phyloP scores from a whole-genome alignment of 345 rosid species.

The Euphorbia pulcherrima region DNA sequence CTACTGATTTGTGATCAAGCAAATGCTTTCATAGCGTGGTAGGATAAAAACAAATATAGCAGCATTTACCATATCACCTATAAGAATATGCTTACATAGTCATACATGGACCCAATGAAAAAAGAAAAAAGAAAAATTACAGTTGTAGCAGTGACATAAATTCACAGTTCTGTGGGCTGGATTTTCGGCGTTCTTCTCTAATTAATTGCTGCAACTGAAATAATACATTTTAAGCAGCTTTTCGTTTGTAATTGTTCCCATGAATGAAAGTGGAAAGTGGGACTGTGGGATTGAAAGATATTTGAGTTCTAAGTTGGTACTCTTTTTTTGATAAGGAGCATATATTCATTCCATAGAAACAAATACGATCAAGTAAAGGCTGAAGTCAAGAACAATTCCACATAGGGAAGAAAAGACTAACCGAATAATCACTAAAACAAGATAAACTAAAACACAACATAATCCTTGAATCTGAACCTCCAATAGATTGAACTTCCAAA shows the following conservation, averaged over 20 bases:
- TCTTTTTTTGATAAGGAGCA: too few species aligned
- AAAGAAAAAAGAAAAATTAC: not conserved
- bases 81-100: not conserved
- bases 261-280: too few species aligned
- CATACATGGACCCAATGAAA: not conserved
- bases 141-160: not conserved
- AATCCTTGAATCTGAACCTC: too few species aligned
- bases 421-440: too few species aligned
- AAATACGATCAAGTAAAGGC: too few species aligned
- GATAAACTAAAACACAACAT: too few species aligned
- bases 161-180: not conserved
- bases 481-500: too few species aligned
- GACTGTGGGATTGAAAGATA: not conserved
- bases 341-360: too few species aligned
- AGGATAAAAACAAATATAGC: not conserved
- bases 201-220: not conserved
- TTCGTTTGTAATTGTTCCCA: not conserved
- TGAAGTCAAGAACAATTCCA: too few species aligned
- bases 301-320: not conserved
- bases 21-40: not conserved
- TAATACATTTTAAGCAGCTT: not conserved
- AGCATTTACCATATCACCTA: not conserved
- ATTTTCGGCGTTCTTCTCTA: not conserved
- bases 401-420: too few species aligned
- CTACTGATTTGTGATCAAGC: not conserved